These are phyloP conservation scores for Crucibulum laeve DNA, from an alignment of 768 basidiomycete genomes.

Conservation along the genomic window DNA sequence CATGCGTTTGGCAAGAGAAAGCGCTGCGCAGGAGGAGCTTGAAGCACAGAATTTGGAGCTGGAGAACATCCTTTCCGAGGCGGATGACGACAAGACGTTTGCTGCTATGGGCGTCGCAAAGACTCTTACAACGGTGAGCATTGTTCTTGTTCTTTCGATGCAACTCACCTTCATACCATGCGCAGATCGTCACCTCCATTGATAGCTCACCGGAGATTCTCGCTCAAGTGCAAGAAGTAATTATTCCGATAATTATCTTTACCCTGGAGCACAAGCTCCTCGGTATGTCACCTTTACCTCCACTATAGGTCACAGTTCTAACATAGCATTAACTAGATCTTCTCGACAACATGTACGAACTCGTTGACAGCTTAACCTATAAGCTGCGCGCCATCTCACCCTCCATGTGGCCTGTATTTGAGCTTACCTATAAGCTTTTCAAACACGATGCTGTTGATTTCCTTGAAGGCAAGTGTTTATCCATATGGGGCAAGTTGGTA, in stretches of 20 bases:
- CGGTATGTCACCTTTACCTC: constrained; percentile 38
- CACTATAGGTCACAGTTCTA: neutral
- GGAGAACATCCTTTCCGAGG: constrained; percentile 48
- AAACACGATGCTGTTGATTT: constrained; percentile 83
- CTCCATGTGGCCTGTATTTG: constrained; percentile 85
- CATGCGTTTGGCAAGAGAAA: constrained; percentile 71
- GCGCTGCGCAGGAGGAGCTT: constrained; percentile 49
- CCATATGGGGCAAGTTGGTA: neutral
- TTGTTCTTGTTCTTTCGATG: neutral
- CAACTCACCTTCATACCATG: neutral
- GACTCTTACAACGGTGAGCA: constrained; percentile 72
- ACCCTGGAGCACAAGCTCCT: constrained; percentile 76
- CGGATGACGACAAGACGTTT: constrained; percentile 83
- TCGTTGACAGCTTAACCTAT: constrained; percentile 83
- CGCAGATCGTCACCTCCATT: constrained; percentile 70
- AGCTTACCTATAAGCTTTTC: constrained; percentile 78
- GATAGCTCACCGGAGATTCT: constrained; percentile 73
- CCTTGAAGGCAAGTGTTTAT: constrained; percentile 61
- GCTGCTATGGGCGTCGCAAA: constrained; percentile 85
- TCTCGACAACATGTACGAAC: constrained; percentile 83
- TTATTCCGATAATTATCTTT: constrained; percentile 72
- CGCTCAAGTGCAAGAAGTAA: constrained; percentile 73
- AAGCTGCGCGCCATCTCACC: constrained; percentile 72
- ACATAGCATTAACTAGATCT: constrained; percentile 46
- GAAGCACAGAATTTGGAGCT: constrained; percentile 46